phyloP scores from a whole-genome alignment of 345 rosid species.

The Rhodomyrtus tomentosa region DNA sequence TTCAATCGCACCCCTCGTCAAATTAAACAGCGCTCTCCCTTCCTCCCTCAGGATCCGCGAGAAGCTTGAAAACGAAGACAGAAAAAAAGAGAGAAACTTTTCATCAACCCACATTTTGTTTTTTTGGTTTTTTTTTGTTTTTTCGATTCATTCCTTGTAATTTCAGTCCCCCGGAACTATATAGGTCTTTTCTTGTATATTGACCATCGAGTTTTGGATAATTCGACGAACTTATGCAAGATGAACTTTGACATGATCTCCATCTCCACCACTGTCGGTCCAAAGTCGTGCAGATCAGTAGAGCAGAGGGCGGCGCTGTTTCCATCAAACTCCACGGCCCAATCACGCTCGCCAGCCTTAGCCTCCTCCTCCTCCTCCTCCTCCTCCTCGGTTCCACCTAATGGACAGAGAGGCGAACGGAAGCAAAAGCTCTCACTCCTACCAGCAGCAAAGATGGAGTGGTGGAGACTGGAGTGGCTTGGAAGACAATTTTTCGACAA shows the following conservation, averaged over 20 bases:
- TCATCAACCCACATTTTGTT: not conserved
- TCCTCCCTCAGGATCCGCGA: not conserved
- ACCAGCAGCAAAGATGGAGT: not conserved
- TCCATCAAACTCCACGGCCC: not conserved
- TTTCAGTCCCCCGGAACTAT: not conserved
- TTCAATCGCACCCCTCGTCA: not conserved
- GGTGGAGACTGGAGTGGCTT: not conserved
- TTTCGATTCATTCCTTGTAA: not conserved
- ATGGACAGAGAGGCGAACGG: not conserved
- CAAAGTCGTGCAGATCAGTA: not conserved
- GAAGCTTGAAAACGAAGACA: not conserved
- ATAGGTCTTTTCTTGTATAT: not conserved
- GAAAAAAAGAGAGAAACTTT: not conserved
- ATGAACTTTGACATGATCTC: not conserved
- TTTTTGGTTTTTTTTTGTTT: too few species aligned
- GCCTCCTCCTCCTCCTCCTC: not conserved
- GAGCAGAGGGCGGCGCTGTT: not conserved
- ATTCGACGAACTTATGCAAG: not conserved
- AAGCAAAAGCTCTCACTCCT: not conserved
- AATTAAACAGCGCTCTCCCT: not conserved
- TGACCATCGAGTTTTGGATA: not conserved
- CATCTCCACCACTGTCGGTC: not conserved
- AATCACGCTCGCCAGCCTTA: not conserved
- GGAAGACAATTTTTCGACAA: not conserved
- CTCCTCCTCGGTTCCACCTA: not conserved